These are phyloP conservation scores for Trametes hirsuta DNA, from an alignment of 1,284 basidiomycete species.

Conservation along the genomic window DNA sequence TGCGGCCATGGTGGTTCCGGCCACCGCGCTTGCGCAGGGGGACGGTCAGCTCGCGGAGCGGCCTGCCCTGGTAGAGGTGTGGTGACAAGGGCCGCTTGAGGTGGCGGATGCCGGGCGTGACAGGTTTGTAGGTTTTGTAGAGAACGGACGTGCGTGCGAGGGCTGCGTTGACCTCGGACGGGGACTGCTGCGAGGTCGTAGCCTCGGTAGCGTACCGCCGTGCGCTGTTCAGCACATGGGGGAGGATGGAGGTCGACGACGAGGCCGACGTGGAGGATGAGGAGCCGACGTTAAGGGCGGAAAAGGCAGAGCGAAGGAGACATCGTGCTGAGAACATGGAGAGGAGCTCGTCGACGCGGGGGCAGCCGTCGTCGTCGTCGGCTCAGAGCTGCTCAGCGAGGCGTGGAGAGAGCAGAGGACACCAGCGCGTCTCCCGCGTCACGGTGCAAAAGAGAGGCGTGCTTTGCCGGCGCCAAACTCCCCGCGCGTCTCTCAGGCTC, in stretches of 20 bases:
- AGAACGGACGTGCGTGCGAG: conserved; percentile 50
- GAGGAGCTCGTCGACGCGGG: conserved; percentile 25
- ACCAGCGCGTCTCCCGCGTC: conserved; percentile 8
- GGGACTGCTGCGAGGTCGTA: conserved; percentile 24
- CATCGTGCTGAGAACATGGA: conserved; percentile 37
- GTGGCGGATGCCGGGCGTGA: conserved; percentile 88
- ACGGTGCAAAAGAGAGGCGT: conserved; percentile 20
- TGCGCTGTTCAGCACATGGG: conserved; percentile 19
- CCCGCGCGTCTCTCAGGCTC: conserved; percentile 35
- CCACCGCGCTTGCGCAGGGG: conserved; percentile 88
- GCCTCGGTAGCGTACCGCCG: conserved; percentile 40
- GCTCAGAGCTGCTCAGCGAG: conserved; percentile 15
- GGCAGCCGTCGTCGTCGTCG: conserved; percentile 24
- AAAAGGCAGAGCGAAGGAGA: conserved; percentile 34
- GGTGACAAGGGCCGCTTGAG: conserved; percentile 80
- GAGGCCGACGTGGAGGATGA: conserved; percentile 25
- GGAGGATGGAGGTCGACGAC: conserved; percentile 20
- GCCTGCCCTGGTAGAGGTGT: conserved; percentile 85
- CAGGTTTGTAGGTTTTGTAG: conserved; percentile 91
- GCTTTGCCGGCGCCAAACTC: conserved; percentile 38
- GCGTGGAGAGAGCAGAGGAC: conserved; percentile 7
- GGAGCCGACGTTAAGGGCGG: conserved; percentile 24
- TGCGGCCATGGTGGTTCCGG: conserved; percentile 80
- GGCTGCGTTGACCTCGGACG: conserved; percentile 38
- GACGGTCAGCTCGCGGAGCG: conserved; percentile 83